Conservation (phyloP, 2,329 filamentous ascomycete genomes). For the Fusarium sp. region DNA sequence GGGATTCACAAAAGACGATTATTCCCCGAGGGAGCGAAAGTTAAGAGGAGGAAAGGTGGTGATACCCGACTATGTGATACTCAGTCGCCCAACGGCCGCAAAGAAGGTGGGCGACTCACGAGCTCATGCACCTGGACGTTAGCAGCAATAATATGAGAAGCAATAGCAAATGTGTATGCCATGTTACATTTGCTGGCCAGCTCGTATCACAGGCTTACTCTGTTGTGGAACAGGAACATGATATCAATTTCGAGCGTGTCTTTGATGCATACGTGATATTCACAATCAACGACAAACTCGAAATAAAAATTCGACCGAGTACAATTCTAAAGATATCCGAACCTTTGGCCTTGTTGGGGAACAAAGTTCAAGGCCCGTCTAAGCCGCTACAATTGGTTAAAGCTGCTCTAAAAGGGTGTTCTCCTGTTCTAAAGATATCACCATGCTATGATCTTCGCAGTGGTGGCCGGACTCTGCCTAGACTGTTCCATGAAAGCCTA, state of each 20-base stretch:
- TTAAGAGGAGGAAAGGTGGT: constrained; percentile 66
- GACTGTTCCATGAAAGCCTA: constrained; percentile 22
- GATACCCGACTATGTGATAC: constrained; percentile 68
- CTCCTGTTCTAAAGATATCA: constrained; percentile 28
- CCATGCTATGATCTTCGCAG: constrained; percentile 14
- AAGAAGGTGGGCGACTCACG: constrained; percentile 16
- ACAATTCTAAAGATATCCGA: not conserved
- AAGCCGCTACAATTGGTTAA: not conserved
- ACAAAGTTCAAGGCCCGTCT: not conserved
- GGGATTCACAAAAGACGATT: constrained; percentile 67
- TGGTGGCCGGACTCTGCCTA: constrained; percentile 32
- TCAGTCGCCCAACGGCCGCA: constrained; percentile 60
- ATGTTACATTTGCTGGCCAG: not conserved
- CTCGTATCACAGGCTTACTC: not conserved
- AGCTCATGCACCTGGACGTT: constrained; percentile 23
- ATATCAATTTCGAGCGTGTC: not conserved
- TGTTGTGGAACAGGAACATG: not conserved
- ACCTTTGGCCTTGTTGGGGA: not conserved
- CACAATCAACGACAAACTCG: not conserved
- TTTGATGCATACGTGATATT: not conserved
- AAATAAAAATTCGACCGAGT: not conserved
- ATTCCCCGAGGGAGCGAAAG: constrained; percentile 64
- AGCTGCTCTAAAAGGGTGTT: not conserved
- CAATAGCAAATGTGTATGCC: not conserved
- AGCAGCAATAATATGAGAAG: not conserved